Percentiles rank a stretch among this genome's conserved stretches.
phyloP scores from a whole-genome alignment of 2,329 filamentous ascomycete species.

The Phaeosphaeriaceae sp. region DNA sequence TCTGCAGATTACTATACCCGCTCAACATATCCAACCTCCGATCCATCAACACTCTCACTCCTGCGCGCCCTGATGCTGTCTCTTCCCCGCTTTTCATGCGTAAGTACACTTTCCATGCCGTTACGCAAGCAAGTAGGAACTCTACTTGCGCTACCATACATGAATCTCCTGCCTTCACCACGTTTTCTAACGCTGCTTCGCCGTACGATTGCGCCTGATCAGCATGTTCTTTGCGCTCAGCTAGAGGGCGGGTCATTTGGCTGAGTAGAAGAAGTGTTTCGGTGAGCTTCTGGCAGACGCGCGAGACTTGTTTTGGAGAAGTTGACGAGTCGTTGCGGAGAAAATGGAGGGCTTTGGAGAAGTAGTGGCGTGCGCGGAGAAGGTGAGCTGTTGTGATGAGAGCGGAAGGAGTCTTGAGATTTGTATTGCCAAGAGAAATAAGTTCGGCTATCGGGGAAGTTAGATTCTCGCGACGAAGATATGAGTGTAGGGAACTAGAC shows the following conservation, averaged over 20 bases:
- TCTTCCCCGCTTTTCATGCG: constrained; percentile 2
- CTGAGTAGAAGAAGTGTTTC: constrained; percentile 15
- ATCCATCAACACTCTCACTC: not conserved
- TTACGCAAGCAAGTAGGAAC: constrained; percentile 15
- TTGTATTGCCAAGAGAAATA: constrained; percentile 1
- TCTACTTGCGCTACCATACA: constrained; percentile 20
- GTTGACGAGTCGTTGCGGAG: constrained; percentile 12
- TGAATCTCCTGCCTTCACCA: constrained; percentile 4
- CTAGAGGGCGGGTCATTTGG: constrained; percentile 3
- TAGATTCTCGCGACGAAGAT: not conserved
- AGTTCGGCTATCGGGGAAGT: not conserved
- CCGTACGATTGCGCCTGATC: constrained; percentile 17
- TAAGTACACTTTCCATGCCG: constrained; percentile 18
- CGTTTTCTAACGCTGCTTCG: constrained; percentile 14
- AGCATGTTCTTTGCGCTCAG: constrained; percentile 7
- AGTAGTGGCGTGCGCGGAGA: constrained; percentile 11
- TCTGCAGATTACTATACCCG: not conserved
- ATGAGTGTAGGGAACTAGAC: not conserved
- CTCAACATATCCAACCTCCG: not conserved
- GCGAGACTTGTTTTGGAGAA: constrained; percentile 18
- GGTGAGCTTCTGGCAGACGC: constrained; percentile 24
- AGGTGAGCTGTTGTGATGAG: not conserved
- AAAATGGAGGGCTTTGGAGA: constrained; percentile 18
- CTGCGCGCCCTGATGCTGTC: not conserved
- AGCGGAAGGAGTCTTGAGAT: constrained; percentile 7